phyloP scores from a whole-genome alignment of 108 stramenopile genomes.

The Fistulifera pelliculosa region DNA sequence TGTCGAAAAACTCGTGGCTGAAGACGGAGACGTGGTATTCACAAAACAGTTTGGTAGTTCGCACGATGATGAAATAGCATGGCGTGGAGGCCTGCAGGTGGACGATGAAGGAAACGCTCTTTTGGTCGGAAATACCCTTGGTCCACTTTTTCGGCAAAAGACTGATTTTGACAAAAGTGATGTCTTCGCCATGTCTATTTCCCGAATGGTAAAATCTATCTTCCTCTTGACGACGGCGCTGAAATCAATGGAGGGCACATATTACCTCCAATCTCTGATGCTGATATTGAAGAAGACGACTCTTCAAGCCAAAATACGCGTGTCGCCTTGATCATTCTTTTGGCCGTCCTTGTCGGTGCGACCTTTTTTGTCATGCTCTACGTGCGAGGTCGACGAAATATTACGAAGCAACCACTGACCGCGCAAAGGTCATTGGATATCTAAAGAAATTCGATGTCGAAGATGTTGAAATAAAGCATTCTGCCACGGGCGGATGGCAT shows the following conservation, averaged over 20 bases:
- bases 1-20: constrained; percentile 22
- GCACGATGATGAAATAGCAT: constrained; percentile 33
- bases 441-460: constrained; percentile 40
- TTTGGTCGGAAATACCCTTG: constrained; percentile 35
- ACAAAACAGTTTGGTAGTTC: constrained; percentile 35
- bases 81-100: constrained; percentile 20
- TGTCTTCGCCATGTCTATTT: constrained; percentile 12
- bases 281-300: neutral
- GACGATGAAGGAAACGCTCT: constrained; percentile 39
- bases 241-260: neutral
- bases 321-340: neutral
- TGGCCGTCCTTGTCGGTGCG: neutral
- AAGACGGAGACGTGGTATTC: constrained; percentile 23
- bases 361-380: neutral
- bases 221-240: constrained; percentile 4
- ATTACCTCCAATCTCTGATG: too few relatives aligned
- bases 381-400: neutral
- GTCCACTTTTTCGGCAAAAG: constrained; percentile 27
- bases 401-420: constrained; percentile 9
- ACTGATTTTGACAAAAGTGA: constrained; percentile 8
- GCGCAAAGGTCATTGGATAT: constrained; percentile 19
- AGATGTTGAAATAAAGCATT: constrained; percentile 43
- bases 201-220: constrained; percentile 3
- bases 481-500: constrained; percentile 55
- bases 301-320: too few relatives aligned